Percentiles rank a stretch among this genome's conserved stretches.
Conservation (phyloP, 495 filamentous ascomycete species). For the Apiosordaria backusii region DNA sequence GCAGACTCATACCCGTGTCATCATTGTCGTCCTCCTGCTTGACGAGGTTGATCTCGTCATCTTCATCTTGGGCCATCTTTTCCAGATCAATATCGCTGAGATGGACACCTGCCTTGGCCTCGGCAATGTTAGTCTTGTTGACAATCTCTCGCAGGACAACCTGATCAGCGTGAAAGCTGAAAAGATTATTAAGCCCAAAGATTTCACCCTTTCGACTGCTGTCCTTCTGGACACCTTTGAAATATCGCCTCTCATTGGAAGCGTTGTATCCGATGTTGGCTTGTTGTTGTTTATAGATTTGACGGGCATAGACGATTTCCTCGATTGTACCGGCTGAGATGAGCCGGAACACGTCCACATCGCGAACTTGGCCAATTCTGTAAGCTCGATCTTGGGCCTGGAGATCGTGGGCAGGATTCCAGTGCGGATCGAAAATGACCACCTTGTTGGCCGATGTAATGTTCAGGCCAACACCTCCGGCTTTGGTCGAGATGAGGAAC, state of each 20-base stretch:
- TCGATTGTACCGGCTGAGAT: constrained; percentile 94
- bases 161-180: constrained; percentile 75
- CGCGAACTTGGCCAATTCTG: constrained; percentile 85
- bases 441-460: constrained; percentile 99
- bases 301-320: constrained; percentile 93
- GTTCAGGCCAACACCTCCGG: constrained; percentile 83
- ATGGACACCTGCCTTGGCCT: constrained; percentile 79
- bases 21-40: constrained; percentile 48
- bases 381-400: constrained; percentile 97
- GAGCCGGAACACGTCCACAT: constrained; percentile 94
- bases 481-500: constrained; percentile 91
- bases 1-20: constrained; percentile 69
- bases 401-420: constrained; percentile 91
- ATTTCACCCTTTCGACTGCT: constrained; percentile 81
- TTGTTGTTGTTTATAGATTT: constrained; percentile 99
- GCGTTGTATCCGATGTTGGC: constrained; percentile 97
- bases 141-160: constrained; percentile 85
- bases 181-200: constrained; percentile 86
- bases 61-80: constrained; percentile 53
- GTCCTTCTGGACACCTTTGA: constrained; percentile 88
- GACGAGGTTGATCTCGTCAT: constrained; percentile 36
- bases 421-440: constrained; percentile 94
- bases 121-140: constrained; percentile 96
- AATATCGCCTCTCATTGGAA: constrained; percentile 87
- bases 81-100: constrained; percentile 71